phyloP scores from a whole-genome alignment of 2,329 filamentous ascomycete genomes.

The Diaporthe sp. region DNA sequence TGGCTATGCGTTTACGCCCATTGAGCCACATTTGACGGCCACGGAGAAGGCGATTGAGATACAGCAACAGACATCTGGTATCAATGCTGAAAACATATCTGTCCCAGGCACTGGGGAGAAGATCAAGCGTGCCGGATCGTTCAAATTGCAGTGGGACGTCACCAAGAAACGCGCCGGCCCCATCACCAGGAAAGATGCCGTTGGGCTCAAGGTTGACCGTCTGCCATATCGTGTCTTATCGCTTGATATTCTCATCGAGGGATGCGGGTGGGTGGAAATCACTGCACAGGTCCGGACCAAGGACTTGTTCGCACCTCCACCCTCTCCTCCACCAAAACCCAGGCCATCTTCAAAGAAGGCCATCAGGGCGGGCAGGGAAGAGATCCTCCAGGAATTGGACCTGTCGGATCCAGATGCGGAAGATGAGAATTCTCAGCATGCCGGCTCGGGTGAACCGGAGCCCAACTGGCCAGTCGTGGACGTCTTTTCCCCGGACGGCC shows the following conservation, averaged over 20 bases:
- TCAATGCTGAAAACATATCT: conserved; percentile 74
- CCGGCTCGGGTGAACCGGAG: conserved; percentile 45
- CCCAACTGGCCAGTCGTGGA: conserved; percentile 79
- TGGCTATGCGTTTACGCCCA: conserved; percentile 87
- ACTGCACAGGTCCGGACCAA: conserved; percentile 81
- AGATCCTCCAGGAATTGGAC: conserved; percentile 46
- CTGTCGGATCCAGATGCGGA: conserved; percentile 42
- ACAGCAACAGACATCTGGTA: conserved; percentile 72
- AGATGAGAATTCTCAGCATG: conserved; percentile 29
- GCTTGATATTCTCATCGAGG: conserved; percentile 89
- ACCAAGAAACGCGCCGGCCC: conserved; percentile 84
- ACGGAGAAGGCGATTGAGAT: conserved; percentile 84
- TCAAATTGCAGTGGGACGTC: conserved; percentile 83
- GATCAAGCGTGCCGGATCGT: conserved; percentile 79
- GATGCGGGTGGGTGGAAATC: conserved; percentile 93
- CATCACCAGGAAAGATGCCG: conserved; percentile 73
- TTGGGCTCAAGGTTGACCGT: conserved; percentile 72
- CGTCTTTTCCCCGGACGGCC: conserved; percentile 87
- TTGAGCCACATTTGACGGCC: conserved; percentile 80
- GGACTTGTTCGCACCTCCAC: conserved; percentile 52
- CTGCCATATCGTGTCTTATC: conserved; percentile 86
- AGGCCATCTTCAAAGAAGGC: conserved; percentile 37
- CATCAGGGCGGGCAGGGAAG: conserved; percentile 37
- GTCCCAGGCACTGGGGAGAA: conserved; percentile 67
- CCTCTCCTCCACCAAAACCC: background rate